Evolutionary conservation across 371 early-diverging fungal genomes (phyloP).

Genomic region (Rhizopus stolonifer): DNA sequence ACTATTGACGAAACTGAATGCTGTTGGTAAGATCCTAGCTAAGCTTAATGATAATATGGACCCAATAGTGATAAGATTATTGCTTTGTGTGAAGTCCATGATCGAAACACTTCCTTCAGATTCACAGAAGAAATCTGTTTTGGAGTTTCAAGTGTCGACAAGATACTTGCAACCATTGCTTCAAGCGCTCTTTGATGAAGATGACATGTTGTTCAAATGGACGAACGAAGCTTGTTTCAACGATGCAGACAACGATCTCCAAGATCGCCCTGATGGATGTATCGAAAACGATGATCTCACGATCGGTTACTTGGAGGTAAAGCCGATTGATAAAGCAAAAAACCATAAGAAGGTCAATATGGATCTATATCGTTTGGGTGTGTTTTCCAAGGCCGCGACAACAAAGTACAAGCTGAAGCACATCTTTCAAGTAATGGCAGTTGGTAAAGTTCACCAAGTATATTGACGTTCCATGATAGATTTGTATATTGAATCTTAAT

Average conservation of each 20-base stretch:
- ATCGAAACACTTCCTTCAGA: not conserved
- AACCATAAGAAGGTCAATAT: not conserved
- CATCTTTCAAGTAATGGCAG: slow-evolving; percentile 3
- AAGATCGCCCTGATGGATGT: slow-evolving; percentile 4
- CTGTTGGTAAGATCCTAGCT: not conserved
- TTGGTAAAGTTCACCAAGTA: slow-evolving; percentile 4
- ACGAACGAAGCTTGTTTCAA: slow-evolving; percentile 1
- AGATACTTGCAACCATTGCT: slow-evolving; percentile 3
- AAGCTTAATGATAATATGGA: not conserved
- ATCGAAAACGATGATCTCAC: not conserved
- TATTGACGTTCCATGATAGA: not conserved
- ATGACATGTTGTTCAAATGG: not conserved
- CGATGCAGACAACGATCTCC: slow-evolving; percentile 6
- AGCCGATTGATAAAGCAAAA: slow-evolving; percentile 1
- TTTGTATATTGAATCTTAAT: slow-evolving; percentile 1
- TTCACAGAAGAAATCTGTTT: not conserved
- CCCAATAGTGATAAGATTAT: not conserved
- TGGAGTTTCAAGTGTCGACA: slow-evolving; percentile 1
- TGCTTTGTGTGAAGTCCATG: not conserved
- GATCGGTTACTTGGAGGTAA: slow-evolving; percentile 1
- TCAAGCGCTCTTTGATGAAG: slow-evolving; percentile 3
- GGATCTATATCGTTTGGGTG: slow-evolving; percentile 1
- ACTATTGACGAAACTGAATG: not conserved
- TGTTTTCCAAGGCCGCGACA: slow-evolving; percentile 3
- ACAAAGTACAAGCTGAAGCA: slow-evolving; percentile 5